Conservation (phyloP, 2,329 filamentous ascomycete genomes). For the Pyrenophora tritici-repentis region DNA sequence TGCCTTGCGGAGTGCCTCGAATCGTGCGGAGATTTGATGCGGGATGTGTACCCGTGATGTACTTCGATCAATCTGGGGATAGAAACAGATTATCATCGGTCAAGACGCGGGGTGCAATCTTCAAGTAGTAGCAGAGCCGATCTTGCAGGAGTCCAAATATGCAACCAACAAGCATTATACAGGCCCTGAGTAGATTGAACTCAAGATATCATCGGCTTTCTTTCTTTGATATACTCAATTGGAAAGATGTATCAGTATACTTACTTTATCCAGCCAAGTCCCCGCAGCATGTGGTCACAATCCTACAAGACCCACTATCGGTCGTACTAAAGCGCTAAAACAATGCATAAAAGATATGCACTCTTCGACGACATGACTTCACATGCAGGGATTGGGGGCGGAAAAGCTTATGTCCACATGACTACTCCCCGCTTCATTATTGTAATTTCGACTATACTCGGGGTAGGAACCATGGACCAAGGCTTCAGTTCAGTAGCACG, state of each 20-base stretch:
- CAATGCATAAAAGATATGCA: constrained; percentile 7
- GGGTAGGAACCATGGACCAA: not conserved
- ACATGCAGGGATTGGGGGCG: constrained; percentile 24
- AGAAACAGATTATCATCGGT: not conserved
- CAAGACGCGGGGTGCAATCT: not conserved
- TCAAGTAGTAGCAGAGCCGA: too few relatives aligned
- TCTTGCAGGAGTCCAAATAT: too few relatives aligned
- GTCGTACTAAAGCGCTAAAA: not conserved
- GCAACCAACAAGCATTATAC: too few relatives aligned
- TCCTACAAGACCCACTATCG: too few relatives aligned
- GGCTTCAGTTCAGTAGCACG: not conserved
- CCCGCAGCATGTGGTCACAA: too few relatives aligned
- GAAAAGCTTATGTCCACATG: constrained; percentile 14
- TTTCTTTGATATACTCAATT: too few relatives aligned
- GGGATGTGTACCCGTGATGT: not conserved
- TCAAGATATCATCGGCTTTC: too few relatives aligned
- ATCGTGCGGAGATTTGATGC: constrained; percentile 4
- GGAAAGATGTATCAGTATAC: too few relatives aligned
- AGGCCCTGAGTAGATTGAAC: too few relatives aligned
- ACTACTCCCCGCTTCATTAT: not conserved
- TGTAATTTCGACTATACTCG: not conserved
- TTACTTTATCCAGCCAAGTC: too few relatives aligned
- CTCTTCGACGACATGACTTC: constrained; percentile 7
- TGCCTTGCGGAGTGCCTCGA: constrained; percentile 15
- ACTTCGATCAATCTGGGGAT: not conserved